Base-by-base conservation (phyloP, 805 yeast species). In the Ogataea nitratoaversa region DNA sequence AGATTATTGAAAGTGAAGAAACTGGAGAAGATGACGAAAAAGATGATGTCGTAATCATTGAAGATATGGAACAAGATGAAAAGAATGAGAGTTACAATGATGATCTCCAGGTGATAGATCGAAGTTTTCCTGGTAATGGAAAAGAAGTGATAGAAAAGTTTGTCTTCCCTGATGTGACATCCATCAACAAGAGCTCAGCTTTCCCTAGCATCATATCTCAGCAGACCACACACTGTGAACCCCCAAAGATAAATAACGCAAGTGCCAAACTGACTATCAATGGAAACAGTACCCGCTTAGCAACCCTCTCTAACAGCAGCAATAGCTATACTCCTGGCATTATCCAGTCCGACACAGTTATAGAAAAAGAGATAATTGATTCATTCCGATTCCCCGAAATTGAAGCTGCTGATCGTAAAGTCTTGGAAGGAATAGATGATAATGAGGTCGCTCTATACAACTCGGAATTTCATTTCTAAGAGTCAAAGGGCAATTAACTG, bases 381-480 rank as follows among this genome's bases (percentile, higher is more conserved):
- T 38, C 44, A 8, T 55, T 54, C 32, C 19, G 33, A 3, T 56
- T 56, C 34, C 59, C 61, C 0, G 50, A 45, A 11, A 53, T 52
- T n/a, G 36, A 34, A 19, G 16, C 20, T 23, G 36, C 37, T 2
- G 48, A 48, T 20, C 20, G 40, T 2, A 44, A 41, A 4, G 5
- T 36, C 16, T 38, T 48, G 38, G 27, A 36, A 27, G 22, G 36
- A 34, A 40, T 48, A n/a, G 29, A 40, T 9, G 45, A 45, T 17
- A 45, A 41, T 6, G 44, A 37, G n/a, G 47, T 43, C 8, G 28
- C 34, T 6, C 34, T 42, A 17, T 50, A 50, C 28, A 39, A 42
- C 36, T 41, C 47, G 24, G 51, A 43, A 29, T 48, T 48, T 38
- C 37, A 37, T 19, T 48, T 48, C 36, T 47, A 44, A 30, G 17